phyloP scores from a whole-genome alignment of 805 yeast species.

The Priceomyces fermenticarens region DNA sequence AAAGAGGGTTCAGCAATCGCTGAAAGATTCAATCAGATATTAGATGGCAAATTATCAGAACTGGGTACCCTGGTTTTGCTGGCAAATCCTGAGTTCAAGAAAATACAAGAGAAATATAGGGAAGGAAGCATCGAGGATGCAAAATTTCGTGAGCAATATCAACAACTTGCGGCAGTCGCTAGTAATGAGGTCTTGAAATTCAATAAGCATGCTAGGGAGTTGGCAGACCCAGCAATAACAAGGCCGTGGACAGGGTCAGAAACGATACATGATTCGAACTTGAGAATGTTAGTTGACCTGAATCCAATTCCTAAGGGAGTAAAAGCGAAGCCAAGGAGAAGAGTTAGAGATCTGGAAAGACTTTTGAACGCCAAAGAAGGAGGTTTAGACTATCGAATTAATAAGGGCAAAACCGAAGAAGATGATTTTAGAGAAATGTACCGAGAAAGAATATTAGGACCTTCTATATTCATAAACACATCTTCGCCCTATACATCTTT shows the following conservation, averaged over 20 bases:
- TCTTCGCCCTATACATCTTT: conserved; percentile 42
- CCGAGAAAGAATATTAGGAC: conserved; percentile 61
- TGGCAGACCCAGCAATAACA: conserved; percentile 14
- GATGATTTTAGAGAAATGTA: conserved; percentile 59
- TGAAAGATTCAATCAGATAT: conserved; percentile 30
- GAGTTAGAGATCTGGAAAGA: conserved; percentile 31
- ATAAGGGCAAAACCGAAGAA: conserved; percentile 31
- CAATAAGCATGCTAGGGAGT: conserved; percentile 29
- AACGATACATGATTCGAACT: conserved; percentile 19
- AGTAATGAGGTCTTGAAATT: conserved; percentile 26
- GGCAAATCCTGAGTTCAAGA: conserved; percentile 16
- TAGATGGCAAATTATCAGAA: conserved; percentile 24
- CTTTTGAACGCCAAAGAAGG: conserved; percentile 61
- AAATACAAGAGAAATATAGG: conserved; percentile 13
- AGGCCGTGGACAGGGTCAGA: conserved; percentile 35
- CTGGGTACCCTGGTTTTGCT: conserved; percentile 11
- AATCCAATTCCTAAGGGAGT: conserved; percentile 18
- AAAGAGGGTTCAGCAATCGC: conserved; percentile 24
- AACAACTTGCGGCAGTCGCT: conserved; percentile 21
- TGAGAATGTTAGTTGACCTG: conserved; percentile 32
- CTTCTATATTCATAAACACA: conserved; percentile 43
- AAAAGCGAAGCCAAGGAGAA: not conserved
- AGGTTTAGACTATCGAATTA: conserved; percentile 59
- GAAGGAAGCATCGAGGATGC: conserved; percentile 5
- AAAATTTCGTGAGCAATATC: conserved; percentile 10